Evolutionary conservation across 768 basidiomycete genomes (phyloP), one percentile per base, ranked within the genome.

Genomic region (Hortiboletus flavorubellus): DNA sequence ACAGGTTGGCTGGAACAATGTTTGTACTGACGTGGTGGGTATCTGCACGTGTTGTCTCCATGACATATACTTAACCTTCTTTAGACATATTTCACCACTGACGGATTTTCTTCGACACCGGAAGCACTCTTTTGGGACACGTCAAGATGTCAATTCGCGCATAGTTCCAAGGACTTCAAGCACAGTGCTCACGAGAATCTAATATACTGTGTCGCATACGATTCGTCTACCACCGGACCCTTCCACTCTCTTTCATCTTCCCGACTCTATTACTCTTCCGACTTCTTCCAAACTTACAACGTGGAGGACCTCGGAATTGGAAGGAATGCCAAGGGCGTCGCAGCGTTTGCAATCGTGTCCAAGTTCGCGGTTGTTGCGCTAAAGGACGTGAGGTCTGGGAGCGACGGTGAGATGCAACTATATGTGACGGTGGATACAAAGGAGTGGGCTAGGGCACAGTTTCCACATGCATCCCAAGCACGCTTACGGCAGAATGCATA

Each of bases 291-390:
- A 4, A 66, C 70, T 0, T 79, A 68, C 43, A 78, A 77, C n/a
- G 76, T 89, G 44, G 93, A 96, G 62, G 90, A 93, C 62, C 78
- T 99, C 1, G 92, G 94, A 2, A 88, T 93, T 16, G 87, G 84
- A 6, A 91, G 86, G 72, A 84, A 87, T 49, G 90, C 93, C 0
- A 84, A 82, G 33, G 97, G 96, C 1, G 86, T 99, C n/a, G 78
- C 92, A 5, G 96, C 93, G 0, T 83, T 99, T 49, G 96, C 96
- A 0, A 90, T 95, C 51, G 92, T 97, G 8, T 87, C 85, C 71
- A 93, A 95, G 67, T 99, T 87, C 66, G 88, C 92, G 5, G 89
- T 98, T 10, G 94, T 92, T 7, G 96, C 95, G 2, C 64, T 98
- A 59, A 88, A 85, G 71, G 92, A 92, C 58, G 56, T 85, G 16